Evolutionary conservation across 495 filamentous ascomycete species (phyloP).

Genomic region (Xylaria scruposa): DNA sequence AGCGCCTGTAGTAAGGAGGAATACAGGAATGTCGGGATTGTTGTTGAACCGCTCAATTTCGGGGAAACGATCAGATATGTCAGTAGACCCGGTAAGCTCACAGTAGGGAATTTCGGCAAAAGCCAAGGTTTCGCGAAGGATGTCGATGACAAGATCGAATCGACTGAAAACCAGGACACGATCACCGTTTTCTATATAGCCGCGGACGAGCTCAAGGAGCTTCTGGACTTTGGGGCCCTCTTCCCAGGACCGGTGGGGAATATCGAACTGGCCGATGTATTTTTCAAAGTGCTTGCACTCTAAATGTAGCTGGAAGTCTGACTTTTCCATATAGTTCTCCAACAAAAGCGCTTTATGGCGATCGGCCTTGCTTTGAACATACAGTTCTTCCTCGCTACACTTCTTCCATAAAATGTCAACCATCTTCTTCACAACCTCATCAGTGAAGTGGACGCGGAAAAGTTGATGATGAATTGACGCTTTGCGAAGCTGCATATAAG

Average conservation of each 20-base stretch:
- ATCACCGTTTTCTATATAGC: slow-evolving; percentile 83
- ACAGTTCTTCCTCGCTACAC: slow-evolving; percentile 49
- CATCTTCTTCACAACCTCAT: slow-evolving; percentile 77
- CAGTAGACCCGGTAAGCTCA: slow-evolving; percentile 83
- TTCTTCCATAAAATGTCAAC: slow-evolving; percentile 72
- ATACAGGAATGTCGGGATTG: slow-evolving; percentile 80
- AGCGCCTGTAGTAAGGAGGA: slow-evolving; percentile 90
- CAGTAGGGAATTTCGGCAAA: slow-evolving; percentile 75
- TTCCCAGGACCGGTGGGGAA: slow-evolving; percentile 84
- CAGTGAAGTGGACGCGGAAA: slow-evolving; percentile 78
- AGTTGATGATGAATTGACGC: slow-evolving; percentile 92
- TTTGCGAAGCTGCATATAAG: slow-evolving; percentile 90
- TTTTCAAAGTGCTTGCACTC: slow-evolving; percentile 74
- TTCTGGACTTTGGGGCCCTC: slow-evolving; percentile 88
- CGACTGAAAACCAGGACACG: slow-evolving; percentile 88
- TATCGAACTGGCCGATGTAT: slow-evolving; percentile 71
- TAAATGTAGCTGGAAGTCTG: slow-evolving; percentile 82
- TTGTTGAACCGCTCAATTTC: slow-evolving; percentile 86
- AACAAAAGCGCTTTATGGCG: slow-evolving; percentile 76
- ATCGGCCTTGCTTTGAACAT: slow-evolving; percentile 60
- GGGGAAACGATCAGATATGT: slow-evolving; percentile 80
- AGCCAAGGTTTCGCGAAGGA: slow-evolving; percentile 82
- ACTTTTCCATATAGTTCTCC: slow-evolving; percentile 59
- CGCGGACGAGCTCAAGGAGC: slow-evolving; percentile 71
- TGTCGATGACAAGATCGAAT: slow-evolving; percentile 89